Evolutionary conservation across 495 filamentous ascomycete genomes (phyloP), one percentile per base, ranked within the genome.

Genomic region (Tuber microsphaerosporum): DNA sequence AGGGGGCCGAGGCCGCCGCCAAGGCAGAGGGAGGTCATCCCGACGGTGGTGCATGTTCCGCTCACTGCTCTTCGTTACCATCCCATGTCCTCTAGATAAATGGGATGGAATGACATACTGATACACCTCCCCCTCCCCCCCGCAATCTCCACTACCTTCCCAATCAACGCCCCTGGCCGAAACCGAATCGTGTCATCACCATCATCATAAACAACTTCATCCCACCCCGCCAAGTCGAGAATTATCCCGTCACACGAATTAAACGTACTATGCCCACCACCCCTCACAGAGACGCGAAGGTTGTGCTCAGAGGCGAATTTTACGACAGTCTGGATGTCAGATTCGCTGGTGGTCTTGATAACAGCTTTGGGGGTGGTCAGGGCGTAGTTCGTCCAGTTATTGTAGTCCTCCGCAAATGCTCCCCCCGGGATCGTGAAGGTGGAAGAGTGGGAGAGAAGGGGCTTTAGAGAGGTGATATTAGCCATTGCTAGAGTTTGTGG

Each of bases 1-100:
- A 82, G 72, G 1, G 80, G 76, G 16, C 83, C 82, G 17, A 82
- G n/a, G 12, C 85, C 85, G 3, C 84, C 85, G 43, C 84, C 84
- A 19, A 85, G 78, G 16, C 80, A 76, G 4, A 75, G 71, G 8
- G 85, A 84, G n/a, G 84, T 76, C 43, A 85, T 77, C 22, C 85
- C 84, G 8, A 83, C 77, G 44, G 70, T 61, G 43, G 74, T 79
- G 43, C 76, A 77, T n/a, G 74, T 51, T 34, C 76, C 76, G 8
- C 73, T 56, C 41, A 76, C 76, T 77, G 5, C 17, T 43, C 19
- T 37, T 7, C 10, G 65, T 9, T 39, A 48, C 39, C 39, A 70
- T 26, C 16, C 14, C n/a, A 26, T 8, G 39, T 17, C 34, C 19
- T 26, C 3, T 41, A 14, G 0, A 41, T 17, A n/a, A 45, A 19